Conservation (phyloP, 148 eudicot genomes). For the Heliamphora exappendiculata region DNA sequence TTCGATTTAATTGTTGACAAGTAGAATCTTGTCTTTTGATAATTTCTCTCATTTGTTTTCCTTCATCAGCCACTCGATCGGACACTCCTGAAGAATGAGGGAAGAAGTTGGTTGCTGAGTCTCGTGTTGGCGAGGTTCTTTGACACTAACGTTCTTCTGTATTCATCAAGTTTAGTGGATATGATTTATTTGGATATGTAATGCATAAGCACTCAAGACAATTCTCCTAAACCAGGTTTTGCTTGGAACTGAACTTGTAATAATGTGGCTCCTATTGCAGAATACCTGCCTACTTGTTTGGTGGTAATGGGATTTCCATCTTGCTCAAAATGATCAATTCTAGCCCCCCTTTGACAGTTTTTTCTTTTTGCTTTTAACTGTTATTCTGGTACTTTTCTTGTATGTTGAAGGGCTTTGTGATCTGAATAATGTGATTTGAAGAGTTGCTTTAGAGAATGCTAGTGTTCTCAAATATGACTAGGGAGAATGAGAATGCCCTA, state of each 20-base stretch:
- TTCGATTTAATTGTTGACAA: background rate
- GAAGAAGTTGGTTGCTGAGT: background rate
- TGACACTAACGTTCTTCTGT: background rate
- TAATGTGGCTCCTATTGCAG: background rate
- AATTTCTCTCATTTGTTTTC: background rate
- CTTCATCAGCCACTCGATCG: constrained; percentile 15
- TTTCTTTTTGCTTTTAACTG: background rate
- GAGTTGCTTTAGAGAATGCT: too few species aligned
- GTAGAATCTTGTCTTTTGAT: background rate
- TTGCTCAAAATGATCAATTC: background rate
- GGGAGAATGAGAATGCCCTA: too few species aligned
- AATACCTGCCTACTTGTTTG: background rate
- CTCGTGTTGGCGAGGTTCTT: constrained; percentile 1
- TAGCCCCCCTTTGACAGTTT: background rate
- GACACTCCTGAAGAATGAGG: constrained; percentile 10
- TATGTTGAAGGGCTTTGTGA: background rate
- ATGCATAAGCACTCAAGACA: background rate
- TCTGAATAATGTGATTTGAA: too few species aligned
- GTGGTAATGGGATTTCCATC: background rate
- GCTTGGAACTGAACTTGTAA: background rate
- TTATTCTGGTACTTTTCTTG: background rate
- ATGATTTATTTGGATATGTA: constrained; percentile 4
- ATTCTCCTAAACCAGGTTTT: background rate
- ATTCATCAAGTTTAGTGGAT: background rate
- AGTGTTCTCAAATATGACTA: too few species aligned